Evolutionary conservation across 139 green algal genomes (phyloP), one percentile per base, ranked within the genome.

Genomic region (Asterochloris erici): DNA sequence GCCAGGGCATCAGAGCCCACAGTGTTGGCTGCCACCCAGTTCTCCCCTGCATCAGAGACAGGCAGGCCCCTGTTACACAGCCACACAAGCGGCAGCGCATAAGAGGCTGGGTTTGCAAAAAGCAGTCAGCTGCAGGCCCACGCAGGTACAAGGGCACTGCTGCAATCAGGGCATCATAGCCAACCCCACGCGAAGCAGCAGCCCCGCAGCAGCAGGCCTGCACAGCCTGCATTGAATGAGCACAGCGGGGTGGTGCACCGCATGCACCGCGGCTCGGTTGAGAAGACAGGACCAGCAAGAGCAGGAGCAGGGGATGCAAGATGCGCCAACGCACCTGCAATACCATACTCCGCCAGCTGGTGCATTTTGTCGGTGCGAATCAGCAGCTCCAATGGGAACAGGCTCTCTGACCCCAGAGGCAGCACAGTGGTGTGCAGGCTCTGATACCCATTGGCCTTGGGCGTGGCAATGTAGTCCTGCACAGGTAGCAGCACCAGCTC

Each of bases 381-480:
- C 84, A 93, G 89, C 24, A 96, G 70, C 85, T 95, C 92, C n/a
- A 95, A 85, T 15, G 89, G 87, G 84, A 93, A 93, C 69, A 92
- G 78, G 29, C 54, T 68, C 16, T 69, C 64, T 14, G 79, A 68
- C 19, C 77, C 81, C 6, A 87, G 54, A 1, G 84, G 84, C 79
- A 87, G 68, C 91, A 85, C 79, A 0, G 87, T 93, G 14, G 95
- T 98, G 83, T 97, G 93, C 61, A 98, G 87, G 21, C 78, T 79
- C 84, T 87, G 92, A 86, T 97, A 97, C 60, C 92, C 92, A 81
- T 96, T 97, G 69, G 87, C 73, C 82, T 97, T 97, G 64, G 94
- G 92, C 9, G 92, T 96, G n/a, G 93, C 91, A 38, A 98, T 96
- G 90, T 94, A 98, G 81, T 98, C 95, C 86, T 96, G 94, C 80